Evolutionary conservation across 1,284 basidiomycete genomes (phyloP).

Genomic region (Trichosporon sp.): DNA sequence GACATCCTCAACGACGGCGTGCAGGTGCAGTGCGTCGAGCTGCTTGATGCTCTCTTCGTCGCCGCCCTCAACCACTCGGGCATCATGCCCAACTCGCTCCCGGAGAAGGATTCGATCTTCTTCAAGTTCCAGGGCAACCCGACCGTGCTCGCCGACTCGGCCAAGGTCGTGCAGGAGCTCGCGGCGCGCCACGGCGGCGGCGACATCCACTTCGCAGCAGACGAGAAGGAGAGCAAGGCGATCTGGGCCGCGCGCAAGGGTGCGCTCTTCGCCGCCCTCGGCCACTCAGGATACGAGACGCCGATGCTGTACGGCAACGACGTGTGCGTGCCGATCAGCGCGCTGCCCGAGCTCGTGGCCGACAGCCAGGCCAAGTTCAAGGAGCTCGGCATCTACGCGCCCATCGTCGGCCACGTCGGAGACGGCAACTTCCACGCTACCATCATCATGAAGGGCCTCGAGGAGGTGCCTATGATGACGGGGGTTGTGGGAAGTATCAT

Average conservation of each 20-base stretch:
- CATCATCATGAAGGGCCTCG: constrained; percentile 19
- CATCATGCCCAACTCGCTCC: constrained; percentile 54
- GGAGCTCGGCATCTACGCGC: constrained; percentile 56
- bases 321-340: constrained; percentile 75
- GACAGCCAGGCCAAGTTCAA: constrained; percentile 68
- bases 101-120: constrained; percentile 67
- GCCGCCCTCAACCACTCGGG: constrained; percentile 60
- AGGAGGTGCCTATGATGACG: constrained; percentile 9
- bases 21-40: constrained; percentile 53
- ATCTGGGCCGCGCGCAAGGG: constrained; percentile 81
- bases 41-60: constrained; percentile 66
- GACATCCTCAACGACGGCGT: constrained; percentile 57
- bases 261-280: constrained; percentile 63
- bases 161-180: constrained; percentile 57
- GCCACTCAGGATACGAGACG: constrained; percentile 31
- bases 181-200: constrained; percentile 61
- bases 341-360: constrained; percentile 65
- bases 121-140: constrained; percentile 72
- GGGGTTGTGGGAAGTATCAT: constrained; percentile 10
- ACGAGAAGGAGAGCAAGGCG: constrained; percentile 61
- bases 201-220: constrained; percentile 62
- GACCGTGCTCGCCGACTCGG: constrained; percentile 45
- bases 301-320: constrained; percentile 68
- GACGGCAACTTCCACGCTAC: constrained; percentile 57
- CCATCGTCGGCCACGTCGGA: constrained; percentile 63